These are phyloP conservation scores for Dipteronia sinensis DNA, from an alignment of 345 rosid species.

Conservation along the genomic window DNA sequence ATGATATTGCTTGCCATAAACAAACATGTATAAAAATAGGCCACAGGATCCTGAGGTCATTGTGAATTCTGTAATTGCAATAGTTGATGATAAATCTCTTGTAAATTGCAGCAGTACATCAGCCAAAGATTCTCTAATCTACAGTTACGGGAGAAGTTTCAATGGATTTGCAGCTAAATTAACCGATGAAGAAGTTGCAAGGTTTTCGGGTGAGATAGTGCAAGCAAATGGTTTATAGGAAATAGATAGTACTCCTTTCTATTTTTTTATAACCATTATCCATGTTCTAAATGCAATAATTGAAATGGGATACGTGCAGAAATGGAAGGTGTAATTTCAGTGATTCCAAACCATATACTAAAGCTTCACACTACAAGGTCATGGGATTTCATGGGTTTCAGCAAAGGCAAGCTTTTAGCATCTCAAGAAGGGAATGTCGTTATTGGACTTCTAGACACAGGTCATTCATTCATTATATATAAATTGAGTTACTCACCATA, in stretches of 20 bases:
- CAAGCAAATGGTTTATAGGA: background rate
- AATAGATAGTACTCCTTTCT: too few species aligned
- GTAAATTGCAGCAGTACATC: slow-evolving; percentile 26
- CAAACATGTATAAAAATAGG: background rate
- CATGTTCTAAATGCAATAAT: background rate
- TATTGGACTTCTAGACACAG: slow-evolving; percentile 36
- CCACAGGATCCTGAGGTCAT: background rate
- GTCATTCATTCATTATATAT: slow-evolving; percentile 3
- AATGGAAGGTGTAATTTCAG: slow-evolving; percentile 42
- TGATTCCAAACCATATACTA: slow-evolving; percentile 33
- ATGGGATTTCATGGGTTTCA: slow-evolving; percentile 45
- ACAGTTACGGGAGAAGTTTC: slow-evolving; percentile 44
- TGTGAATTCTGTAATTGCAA: background rate
- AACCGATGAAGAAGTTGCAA: slow-evolving; percentile 40
- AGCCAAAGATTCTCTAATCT: slow-evolving; percentile 34
- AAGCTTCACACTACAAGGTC: slow-evolving; percentile 41
- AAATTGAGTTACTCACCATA: background rate
- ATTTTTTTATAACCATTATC: background rate
- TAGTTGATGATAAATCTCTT: background rate
- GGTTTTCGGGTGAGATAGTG: slow-evolving; percentile 31
- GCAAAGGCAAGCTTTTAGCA: background rate
- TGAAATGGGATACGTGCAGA: slow-evolving; percentile 19
- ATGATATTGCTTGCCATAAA: background rate
- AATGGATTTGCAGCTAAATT: slow-evolving; percentile 50
- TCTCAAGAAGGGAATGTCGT: slow-evolving; percentile 23